Evolutionary conservation across 2,329 filamentous ascomycete species (phyloP).

Genomic region (Rutstroemia sp.): DNA sequence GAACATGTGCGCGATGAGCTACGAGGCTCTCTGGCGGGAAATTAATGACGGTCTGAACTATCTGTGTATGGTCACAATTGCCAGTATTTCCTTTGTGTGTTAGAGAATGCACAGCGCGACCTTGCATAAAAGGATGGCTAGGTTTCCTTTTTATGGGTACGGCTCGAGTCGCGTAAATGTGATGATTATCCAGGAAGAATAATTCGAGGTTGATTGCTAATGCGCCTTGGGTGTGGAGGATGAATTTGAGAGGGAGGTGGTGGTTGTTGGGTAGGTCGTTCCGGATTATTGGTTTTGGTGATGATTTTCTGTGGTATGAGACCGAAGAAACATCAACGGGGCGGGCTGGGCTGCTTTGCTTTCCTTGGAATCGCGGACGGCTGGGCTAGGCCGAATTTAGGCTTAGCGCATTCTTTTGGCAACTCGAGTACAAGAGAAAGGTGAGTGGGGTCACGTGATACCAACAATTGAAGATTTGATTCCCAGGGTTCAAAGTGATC

Average conservation of each 20-base stretch:
- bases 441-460: not conserved
- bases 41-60: not conserved
- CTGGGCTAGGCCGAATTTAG: not conserved
- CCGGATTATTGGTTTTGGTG: not conserved
- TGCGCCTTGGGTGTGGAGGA: not conserved
- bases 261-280: not conserved
- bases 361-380: not conserved
- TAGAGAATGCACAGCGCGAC: slow-evolving; percentile 25
- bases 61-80: slow-evolving; percentile 4
- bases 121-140: slow-evolving; percentile 24
- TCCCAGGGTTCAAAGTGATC: too few relatives aligned
- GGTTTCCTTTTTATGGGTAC: slow-evolving; percentile 9
- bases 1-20: slow-evolving; percentile 25
- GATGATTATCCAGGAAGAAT: not conserved
- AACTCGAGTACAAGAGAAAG: not conserved
- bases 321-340: slow-evolving; percentile 9
- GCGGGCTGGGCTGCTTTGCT: not conserved
- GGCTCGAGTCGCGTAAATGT: slow-evolving; percentile 6
- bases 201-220: not conserved
- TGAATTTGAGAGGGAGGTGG: not conserved
- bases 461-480: not conserved
- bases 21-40: not conserved
- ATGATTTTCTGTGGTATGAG: not conserved
- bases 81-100: slow-evolving; percentile 13
- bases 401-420: not conserved